Evolutionary conservation across 208 protist genomes (phyloP).

Genomic region (Zelonia costaricensis): DNA sequence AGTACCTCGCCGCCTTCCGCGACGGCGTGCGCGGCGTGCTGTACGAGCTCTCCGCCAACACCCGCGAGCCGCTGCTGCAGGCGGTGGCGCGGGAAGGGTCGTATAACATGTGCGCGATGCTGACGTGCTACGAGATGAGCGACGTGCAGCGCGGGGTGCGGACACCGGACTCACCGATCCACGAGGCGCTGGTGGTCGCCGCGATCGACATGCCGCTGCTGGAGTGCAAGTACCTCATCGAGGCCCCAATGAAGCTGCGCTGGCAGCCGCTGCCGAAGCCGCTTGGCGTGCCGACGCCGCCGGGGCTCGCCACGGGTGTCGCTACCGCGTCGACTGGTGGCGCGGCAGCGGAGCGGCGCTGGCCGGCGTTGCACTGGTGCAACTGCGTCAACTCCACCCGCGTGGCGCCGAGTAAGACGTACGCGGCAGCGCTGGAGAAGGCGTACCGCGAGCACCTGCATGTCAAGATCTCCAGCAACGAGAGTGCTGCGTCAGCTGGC

Average conservation of each 20-base stretch:
- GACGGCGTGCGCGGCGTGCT: constrained; percentile 43
- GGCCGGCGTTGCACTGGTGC: constrained; percentile 52
- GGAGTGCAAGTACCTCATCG: constrained; percentile 9
- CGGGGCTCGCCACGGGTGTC: constrained; percentile 3
- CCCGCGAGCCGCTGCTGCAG: constrained; percentile 29
- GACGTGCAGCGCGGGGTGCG: constrained; percentile 1
- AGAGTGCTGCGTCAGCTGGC: not conserved
- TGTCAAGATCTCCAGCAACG: not conserved
- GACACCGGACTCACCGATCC: not conserved
- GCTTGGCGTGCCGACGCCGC: constrained; percentile 6
- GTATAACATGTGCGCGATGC: constrained; percentile 37
- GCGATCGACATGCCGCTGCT: constrained; percentile 30
- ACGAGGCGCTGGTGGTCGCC: constrained; percentile 18
- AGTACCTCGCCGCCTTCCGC: constrained; percentile 5
- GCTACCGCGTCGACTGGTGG: not conserved
- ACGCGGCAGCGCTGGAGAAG: constrained; percentile 17
- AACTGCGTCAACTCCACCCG: constrained; percentile 37
- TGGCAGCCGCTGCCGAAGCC: constrained; percentile 19
- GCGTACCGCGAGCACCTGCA: constrained; percentile 15
- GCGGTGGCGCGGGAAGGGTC: constrained; percentile 36
- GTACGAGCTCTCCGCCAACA: constrained; percentile 27
- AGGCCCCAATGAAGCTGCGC: constrained; percentile 9
- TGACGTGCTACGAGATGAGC: constrained; percentile 23
- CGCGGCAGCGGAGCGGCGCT: constrained; percentile 16
- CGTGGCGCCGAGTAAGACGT: constrained; percentile 24